Conservation (phyloP, 1,284 basidiomycete genomes). For the Vanrija humicola region DNA sequence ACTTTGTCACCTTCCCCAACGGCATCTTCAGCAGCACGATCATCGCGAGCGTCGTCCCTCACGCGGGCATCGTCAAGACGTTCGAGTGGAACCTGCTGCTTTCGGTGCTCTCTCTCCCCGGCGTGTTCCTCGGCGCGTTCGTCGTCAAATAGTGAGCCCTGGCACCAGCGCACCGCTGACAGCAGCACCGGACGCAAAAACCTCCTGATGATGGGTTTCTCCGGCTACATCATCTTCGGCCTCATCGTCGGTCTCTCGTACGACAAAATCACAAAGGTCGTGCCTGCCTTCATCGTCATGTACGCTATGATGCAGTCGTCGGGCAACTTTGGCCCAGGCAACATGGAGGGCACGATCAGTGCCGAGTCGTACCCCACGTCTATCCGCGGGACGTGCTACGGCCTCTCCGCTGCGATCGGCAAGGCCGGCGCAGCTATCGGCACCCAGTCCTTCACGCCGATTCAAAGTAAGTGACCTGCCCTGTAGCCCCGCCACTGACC, state of each 20-base stretch:
- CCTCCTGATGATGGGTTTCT: constrained; percentile 56
- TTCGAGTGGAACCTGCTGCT: constrained; percentile 63
- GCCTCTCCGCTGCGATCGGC: constrained; percentile 61
- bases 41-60: constrained; percentile 42
- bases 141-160: constrained; percentile 57
- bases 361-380: constrained; percentile 62
- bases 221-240: constrained; percentile 60
- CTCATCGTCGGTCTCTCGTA: constrained; percentile 64
- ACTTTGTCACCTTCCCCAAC: constrained; percentile 71
- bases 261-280: constrained; percentile 62
- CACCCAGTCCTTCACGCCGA: constrained; percentile 70
- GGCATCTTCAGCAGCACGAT: constrained; percentile 61
- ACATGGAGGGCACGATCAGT: constrained; percentile 62
- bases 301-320: constrained; percentile 25
- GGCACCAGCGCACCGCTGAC: background rate
- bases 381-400: constrained; percentile 66
- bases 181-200: constrained; percentile 24
- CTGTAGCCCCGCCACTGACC: background rate
- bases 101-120: constrained; percentile 64
- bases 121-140: constrained; percentile 59
- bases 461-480: constrained; percentile 51
- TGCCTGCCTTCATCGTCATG: constrained; percentile 48
- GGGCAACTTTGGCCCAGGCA: constrained; percentile 77
- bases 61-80: constrained; percentile 54
- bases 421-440: constrained; percentile 73